A percentile compares a stretch with the other conserved stretches of the same genome.
Evolutionary conservation across 1,284 basidiomycete genomes (phyloP).

Genomic region (Meira miltonrushii): DNA sequence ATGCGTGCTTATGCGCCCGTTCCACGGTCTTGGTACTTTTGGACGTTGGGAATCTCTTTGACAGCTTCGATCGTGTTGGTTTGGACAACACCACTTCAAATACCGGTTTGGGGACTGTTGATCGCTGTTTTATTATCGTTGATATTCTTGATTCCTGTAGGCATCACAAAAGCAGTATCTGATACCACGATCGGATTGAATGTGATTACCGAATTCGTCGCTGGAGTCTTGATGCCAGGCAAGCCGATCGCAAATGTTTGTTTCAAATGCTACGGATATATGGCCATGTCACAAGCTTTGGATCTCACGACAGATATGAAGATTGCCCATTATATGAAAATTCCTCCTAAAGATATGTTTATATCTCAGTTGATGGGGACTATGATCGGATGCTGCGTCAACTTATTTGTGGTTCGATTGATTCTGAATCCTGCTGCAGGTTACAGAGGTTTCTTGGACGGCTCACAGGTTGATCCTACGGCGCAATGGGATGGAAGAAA

Average conservation of each 20-base stretch:
- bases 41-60: conserved; percentile 42
- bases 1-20: conserved; percentile 49
- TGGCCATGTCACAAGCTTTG: conserved; percentile 52
- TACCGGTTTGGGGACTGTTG: conserved; percentile 56
- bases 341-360: conserved; percentile 57
- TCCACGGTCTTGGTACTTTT: conserved; percentile 48
- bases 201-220: conserved; percentile 51
- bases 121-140: conserved; percentile 55
- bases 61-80: conserved; percentile 54
- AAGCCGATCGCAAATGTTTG: conserved; percentile 54
- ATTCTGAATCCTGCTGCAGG: conserved; percentile 46
- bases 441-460: conserved; percentile 52
- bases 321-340: conserved; percentile 51
- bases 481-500: conserved; percentile 54
- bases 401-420: conserved; percentile 53
- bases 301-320: conserved; percentile 56
- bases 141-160: conserved; percentile 53
- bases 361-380: conserved; percentile 56
- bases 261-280: conserved; percentile 55
- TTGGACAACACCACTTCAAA: conserved; percentile 55
- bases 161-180: conserved; percentile 57
- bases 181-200: conserved; percentile 55
- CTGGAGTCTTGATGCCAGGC: conserved; percentile 57
- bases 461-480: conserved; percentile 55
- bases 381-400: conserved; percentile 55